Percentiles rank a stretch among this genome's conserved stretches.
These are phyloP conservation scores for Globisporangium ultimum DNA, from an alignment of 352 stramenopile species.

Conservation along the genomic window DNA sequence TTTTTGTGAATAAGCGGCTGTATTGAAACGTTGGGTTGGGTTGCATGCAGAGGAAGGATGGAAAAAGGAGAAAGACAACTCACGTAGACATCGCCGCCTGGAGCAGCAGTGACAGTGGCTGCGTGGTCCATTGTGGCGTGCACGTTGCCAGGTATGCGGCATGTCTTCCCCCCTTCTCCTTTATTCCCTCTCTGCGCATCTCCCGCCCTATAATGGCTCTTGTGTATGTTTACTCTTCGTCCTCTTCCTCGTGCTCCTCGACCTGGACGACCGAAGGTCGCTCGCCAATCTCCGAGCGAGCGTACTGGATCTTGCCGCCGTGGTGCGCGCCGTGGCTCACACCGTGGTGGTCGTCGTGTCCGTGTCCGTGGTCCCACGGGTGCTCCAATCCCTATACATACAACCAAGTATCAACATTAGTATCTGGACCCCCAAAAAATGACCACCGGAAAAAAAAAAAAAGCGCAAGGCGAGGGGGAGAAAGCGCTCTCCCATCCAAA, in stretches of 20 bases:
- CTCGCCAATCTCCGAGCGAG: conserved; percentile 63
- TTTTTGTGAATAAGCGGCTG: conserved; percentile 6
- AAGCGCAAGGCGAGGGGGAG: too few relatives aligned
- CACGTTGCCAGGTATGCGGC: too few relatives aligned
- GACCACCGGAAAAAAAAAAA: conserved; percentile 15
- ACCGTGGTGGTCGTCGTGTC: conserved; percentile 38
- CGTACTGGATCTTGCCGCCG: conserved; percentile 59
- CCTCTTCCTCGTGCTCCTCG: conserved; percentile 31
- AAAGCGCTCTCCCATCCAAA: too few relatives aligned
- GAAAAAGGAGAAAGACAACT: too few relatives aligned
- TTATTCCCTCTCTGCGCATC: neutral
- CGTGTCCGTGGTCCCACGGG: conserved; percentile 79
- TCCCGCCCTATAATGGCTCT: conserved; percentile 2
- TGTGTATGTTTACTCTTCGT: conserved; percentile 33
- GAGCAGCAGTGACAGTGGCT: too few relatives aligned
- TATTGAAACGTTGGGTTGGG: conserved; percentile 3
- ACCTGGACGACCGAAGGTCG: conserved; percentile 52
- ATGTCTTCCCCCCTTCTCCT: too few relatives aligned
- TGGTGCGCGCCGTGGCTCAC: conserved; percentile 30
- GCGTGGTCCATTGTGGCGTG: too few relatives aligned
- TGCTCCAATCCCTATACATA: conserved; percentile 73
- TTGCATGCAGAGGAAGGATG: too few relatives aligned
- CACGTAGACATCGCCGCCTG: too few relatives aligned
- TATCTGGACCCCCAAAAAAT: conserved; percentile 2
- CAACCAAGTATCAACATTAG: neutral